phyloP scores from a whole-genome alignment of 352 stramenopile genomes.

The Phytophthora hibernalis region DNA sequence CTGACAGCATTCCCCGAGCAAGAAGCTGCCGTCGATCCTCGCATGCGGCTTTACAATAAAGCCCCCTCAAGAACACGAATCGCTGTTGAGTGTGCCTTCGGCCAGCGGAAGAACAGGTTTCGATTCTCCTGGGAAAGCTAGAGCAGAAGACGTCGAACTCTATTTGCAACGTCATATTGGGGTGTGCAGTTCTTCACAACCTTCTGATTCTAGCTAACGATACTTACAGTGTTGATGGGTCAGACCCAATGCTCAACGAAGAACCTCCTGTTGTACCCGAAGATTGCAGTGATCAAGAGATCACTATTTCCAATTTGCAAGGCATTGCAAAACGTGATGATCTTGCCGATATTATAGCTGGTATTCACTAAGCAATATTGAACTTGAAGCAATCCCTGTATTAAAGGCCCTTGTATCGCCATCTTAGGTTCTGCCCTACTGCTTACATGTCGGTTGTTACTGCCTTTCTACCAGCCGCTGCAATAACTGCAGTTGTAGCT shows the following conservation, averaged over 20 bases:
- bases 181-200: conserved; percentile 26
- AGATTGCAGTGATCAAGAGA: background rate
- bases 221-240: background rate
- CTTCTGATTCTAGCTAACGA: conserved; percentile 1
- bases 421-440: background rate
- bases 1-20: conserved; percentile 19
- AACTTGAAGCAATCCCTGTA: background rate
- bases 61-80: conserved; percentile 16
- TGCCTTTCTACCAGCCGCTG: background rate
- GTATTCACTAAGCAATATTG: background rate
- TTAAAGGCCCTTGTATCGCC: background rate
- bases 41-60: conserved; percentile 21
- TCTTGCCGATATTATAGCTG: conserved; percentile 1
- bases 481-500: background rate
- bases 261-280: background rate
- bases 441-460: background rate
- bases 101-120: conserved; percentile 19
- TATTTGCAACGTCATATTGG: conserved; percentile 17
- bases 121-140: conserved; percentile 13
- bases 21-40: background rate
- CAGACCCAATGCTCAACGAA: background rate
- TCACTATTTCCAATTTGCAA: background rate
- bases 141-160: conserved; percentile 16
- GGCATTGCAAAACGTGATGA: background rate
- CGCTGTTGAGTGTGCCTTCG: conserved; percentile 28